phyloP scores from a whole-genome alignment of 2,329 filamentous ascomycete species.

The Alternaria ethzedia region DNA sequence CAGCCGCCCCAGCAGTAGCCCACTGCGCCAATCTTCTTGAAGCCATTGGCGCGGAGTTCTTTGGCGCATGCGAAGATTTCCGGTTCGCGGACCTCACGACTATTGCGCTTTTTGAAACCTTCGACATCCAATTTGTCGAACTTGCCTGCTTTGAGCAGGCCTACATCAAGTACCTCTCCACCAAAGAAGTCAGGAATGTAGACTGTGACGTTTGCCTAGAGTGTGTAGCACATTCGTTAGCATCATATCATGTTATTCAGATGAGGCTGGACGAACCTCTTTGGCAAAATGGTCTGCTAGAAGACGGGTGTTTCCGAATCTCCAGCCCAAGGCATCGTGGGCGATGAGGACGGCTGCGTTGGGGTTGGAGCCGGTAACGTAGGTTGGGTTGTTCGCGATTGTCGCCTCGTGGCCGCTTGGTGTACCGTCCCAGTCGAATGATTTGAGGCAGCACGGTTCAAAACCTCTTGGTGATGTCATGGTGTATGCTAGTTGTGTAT shows the following conservation, averaged over 20 bases:
- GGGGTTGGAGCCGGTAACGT: conserved; percentile 46
- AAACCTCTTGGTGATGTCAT: conserved; percentile 5
- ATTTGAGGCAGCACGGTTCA: conserved; percentile 34
- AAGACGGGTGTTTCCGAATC: conserved; percentile 51
- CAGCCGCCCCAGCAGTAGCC: conserved; percentile 56
- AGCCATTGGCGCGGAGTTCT: conserved; percentile 23
- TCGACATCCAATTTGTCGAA: conserved; percentile 43
- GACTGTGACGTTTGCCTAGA: neutral
- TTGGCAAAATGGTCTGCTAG: conserved; percentile 54
- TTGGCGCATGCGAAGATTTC: conserved; percentile 42
- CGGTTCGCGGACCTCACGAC: conserved; percentile 42
- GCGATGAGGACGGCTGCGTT: conserved; percentile 51
- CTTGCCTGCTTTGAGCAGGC: conserved; percentile 5
- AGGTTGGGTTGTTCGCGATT: conserved; percentile 46
- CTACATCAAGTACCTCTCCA: conserved; percentile 4
- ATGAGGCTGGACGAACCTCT: conserved; percentile 9
- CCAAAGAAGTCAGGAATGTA: neutral
- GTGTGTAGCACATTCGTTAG: neutral
- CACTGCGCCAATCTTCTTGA: conserved; percentile 48
- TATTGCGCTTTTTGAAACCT: conserved; percentile 45
- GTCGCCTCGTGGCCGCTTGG: conserved; percentile 39
- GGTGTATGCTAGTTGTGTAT: neutral
- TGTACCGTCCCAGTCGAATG: conserved; percentile 45
- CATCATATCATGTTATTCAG: neutral
- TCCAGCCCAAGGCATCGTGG: conserved; percentile 52